These are phyloP conservation scores for Ceratocystis huliohia DNA, from an alignment of 2,329 filamentous ascomycete species.

Conservation along the genomic window DNA sequence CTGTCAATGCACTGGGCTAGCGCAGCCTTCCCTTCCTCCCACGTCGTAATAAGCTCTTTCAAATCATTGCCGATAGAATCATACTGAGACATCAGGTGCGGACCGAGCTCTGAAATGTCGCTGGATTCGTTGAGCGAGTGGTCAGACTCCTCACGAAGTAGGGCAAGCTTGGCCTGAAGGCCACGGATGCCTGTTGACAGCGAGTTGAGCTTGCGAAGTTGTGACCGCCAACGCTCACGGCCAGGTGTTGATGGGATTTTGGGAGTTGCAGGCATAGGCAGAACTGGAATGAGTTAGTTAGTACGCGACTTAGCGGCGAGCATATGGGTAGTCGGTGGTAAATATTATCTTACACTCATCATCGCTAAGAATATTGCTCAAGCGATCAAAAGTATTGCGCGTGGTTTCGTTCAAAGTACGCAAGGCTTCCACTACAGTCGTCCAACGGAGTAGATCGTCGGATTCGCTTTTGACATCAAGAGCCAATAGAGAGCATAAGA, in stretches of 20 bases:
- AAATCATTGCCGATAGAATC: slow-evolving; percentile 88
- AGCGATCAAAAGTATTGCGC: slow-evolving; percentile 47
- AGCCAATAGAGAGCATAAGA: slow-evolving; percentile 78
- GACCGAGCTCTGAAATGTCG: slow-evolving; percentile 62
- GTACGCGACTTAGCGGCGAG: slow-evolving; percentile 9
- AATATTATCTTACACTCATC: slow-evolving; percentile 53
- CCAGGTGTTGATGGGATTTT: slow-evolving; percentile 53
- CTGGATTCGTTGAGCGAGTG: slow-evolving; percentile 60
- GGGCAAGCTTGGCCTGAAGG: slow-evolving; percentile 85
- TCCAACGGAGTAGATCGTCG: slow-evolving; percentile 67
- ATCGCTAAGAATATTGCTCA: slow-evolving; percentile 60
- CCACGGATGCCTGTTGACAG: slow-evolving; percentile 83
- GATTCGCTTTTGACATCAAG: slow-evolving; percentile 70
- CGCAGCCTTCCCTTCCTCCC: slow-evolving; percentile 77
- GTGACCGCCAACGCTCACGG: slow-evolving; percentile 73
- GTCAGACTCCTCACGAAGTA: slow-evolving; percentile 81
- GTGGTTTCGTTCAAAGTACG: slow-evolving; percentile 50
- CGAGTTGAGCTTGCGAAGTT: slow-evolving; percentile 76
- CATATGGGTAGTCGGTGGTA: slow-evolving; percentile 21
- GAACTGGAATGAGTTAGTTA: slow-evolving; percentile 31
- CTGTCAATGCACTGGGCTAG: slow-evolving; percentile 70
- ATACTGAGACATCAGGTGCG: slow-evolving; percentile 74
- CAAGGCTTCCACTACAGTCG: slow-evolving; percentile 63
- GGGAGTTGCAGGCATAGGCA: slow-evolving; percentile 43
- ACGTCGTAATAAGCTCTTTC: slow-evolving; percentile 64